These are phyloP conservation scores for Trichophyton benhamiae DNA, from an alignment of 2,329 filamentous ascomycete genomes.

Conservation along the genomic window DNA sequence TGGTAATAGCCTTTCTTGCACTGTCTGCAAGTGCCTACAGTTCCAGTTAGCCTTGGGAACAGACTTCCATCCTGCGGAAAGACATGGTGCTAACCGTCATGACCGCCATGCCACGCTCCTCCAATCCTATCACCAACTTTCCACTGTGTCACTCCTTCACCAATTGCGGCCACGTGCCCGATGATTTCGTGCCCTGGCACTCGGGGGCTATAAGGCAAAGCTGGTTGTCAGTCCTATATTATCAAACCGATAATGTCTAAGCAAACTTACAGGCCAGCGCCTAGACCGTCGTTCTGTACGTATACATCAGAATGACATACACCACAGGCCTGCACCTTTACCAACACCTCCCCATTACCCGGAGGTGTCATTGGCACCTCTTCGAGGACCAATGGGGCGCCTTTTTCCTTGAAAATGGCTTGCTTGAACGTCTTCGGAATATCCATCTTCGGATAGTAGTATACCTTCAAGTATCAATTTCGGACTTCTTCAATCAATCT, in stretches of 20 bases:
- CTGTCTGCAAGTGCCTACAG: slow-evolving; percentile 45
- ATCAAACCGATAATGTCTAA: neutral
- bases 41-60: neutral
- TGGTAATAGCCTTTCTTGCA: slow-evolving; percentile 56
- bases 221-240: neutral
- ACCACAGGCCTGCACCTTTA: slow-evolving; percentile 61
- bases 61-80: neutral
- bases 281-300: slow-evolving; percentile 40
- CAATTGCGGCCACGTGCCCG: slow-evolving; percentile 52
- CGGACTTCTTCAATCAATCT: neutral
- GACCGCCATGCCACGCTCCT: slow-evolving; percentile 54
- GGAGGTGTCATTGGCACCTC: slow-evolving; percentile 49
- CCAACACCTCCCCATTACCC: slow-evolving; percentile 47
- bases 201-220: slow-evolving; percentile 36
- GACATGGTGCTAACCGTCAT: slow-evolving; percentile 19
- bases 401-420: slow-evolving; percentile 45
- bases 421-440: slow-evolving; percentile 57
- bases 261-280: slow-evolving; percentile 37
- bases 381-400: slow-evolving; percentile 44
- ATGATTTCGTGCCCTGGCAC: slow-evolving; percentile 61
- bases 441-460: neutral
- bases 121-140: slow-evolving; percentile 55
- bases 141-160: slow-evolving; percentile 41
- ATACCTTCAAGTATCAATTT: neutral
- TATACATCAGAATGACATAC: slow-evolving; percentile 55